A percentile compares a stretch with the other conserved stretches of the same genome.
These are phyloP conservation scores for Hemisphaericaspora xylofermentans DNA, from an alignment of 1,139 yeast genomes.

Conservation along the genomic window DNA sequence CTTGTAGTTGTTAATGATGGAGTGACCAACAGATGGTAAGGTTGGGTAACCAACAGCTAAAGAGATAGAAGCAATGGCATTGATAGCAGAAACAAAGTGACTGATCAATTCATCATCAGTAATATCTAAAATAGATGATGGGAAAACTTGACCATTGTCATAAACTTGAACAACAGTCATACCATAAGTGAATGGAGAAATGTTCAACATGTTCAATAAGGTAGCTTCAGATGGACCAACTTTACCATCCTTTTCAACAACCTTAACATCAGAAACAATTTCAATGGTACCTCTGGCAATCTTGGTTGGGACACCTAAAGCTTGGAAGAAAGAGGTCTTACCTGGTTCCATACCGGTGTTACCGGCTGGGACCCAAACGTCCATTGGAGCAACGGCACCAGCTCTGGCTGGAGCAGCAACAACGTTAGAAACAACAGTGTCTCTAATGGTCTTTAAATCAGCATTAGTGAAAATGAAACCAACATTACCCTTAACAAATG, in stretches of 20 bases:
- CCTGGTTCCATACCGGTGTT: slow-evolving; percentile 99
- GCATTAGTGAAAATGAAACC: slow-evolving; percentile 99
- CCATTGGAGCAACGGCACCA: slow-evolving; percentile 98
- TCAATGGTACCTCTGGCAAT: slow-evolving; percentile 99
- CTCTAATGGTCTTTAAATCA: slow-evolving; percentile 92
- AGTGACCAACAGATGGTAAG: slow-evolving; percentile 98
- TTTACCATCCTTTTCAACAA: slow-evolving; percentile 78
- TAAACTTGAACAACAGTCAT: slow-evolving; percentile 93
- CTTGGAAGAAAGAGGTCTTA: slow-evolving; percentile 99
- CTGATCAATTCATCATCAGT: slow-evolving; percentile 93
- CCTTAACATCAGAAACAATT: slow-evolving; percentile 95
- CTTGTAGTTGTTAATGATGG: slow-evolving; percentile 99
- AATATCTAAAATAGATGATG: slow-evolving; percentile 94
- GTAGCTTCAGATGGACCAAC: slow-evolving; percentile 99
- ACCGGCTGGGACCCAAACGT: slow-evolving; percentile 97
- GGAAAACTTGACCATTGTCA: slow-evolving; percentile 98
- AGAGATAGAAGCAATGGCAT: slow-evolving; percentile 92
- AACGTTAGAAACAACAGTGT: slow-evolving; percentile 80
- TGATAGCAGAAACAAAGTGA: slow-evolving; percentile 91
- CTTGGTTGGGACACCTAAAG: slow-evolving; percentile 99
- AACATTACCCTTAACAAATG: slow-evolving; percentile 95
- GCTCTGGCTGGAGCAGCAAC: slow-evolving; percentile 99
- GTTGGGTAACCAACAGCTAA: slow-evolving; percentile 99
- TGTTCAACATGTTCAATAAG: slow-evolving; percentile 98
- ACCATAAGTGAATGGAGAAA: slow-evolving; percentile 99